Conservation (phyloP, 345 rosid genomes). For the Bruguiera parviflora region DNA sequence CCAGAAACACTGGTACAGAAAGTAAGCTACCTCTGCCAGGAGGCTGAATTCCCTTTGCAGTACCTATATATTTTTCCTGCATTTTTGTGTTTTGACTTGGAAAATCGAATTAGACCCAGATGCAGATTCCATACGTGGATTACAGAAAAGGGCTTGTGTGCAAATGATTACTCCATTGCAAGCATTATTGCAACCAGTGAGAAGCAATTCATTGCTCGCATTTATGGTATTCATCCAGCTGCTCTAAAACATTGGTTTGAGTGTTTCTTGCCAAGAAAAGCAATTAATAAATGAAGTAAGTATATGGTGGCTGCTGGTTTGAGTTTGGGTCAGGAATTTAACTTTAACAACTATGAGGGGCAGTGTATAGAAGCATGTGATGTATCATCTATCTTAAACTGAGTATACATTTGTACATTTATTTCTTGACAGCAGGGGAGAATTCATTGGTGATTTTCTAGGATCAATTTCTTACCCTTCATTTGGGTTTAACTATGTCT, state of each 20-base stretch:
- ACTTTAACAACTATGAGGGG: not conserved
- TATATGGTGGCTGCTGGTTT: not conserved
- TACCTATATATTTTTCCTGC: conserved; percentile 49
- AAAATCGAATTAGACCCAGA: conserved; percentile 60
- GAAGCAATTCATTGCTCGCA: conserved; percentile 48
- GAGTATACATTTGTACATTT: too few species aligned
- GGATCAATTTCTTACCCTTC: too few species aligned
- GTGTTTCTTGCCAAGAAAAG: conserved; percentile 32
- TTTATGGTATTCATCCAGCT: conserved; percentile 59
- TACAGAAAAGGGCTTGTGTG: conserved; percentile 40
- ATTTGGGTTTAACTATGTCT: too few species aligned
- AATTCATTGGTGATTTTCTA: too few species aligned
- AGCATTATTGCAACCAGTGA: conserved; percentile 72
- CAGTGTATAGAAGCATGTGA: too few species aligned
- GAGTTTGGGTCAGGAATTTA: not conserved
- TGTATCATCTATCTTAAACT: too few species aligned
- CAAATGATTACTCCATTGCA: conserved; percentile 44
- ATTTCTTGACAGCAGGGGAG: too few species aligned
- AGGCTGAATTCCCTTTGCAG: conserved; percentile 45
- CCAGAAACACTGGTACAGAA: conserved; percentile 46
- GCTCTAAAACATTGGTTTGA: conserved; percentile 57
- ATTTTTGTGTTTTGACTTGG: conserved; percentile 57
- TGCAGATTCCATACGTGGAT: conserved; percentile 53
- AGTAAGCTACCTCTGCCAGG: conserved; percentile 43
- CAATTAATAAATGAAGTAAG: not conserved